Conservation (phyloP, 306 rosid genomes). For the Carpinus fangiana region DNA sequence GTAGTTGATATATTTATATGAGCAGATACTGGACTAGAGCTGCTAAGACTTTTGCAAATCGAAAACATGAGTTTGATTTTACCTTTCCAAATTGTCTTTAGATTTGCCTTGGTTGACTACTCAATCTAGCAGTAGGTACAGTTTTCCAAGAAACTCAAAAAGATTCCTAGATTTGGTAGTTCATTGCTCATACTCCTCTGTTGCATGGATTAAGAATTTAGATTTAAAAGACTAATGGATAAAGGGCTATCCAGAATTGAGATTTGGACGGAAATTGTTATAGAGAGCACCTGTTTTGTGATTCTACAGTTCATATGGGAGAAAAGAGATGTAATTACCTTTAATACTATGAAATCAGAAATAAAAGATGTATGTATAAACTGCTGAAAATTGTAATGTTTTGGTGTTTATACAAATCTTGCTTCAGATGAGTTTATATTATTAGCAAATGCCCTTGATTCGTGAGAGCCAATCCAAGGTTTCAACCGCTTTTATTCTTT, state of each 20-base stretch:
- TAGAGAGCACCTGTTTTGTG: background rate
- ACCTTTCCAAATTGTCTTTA: background rate
- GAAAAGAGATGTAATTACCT: background rate
- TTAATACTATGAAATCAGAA: background rate
- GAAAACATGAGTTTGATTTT: conserved; percentile 2
- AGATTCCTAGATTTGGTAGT: background rate
- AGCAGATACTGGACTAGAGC: background rate
- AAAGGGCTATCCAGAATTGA: background rate
- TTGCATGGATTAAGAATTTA: background rate
- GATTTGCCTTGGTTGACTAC: background rate
- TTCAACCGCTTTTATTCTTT: too few relatives aligned
- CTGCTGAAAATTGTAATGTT: background rate
- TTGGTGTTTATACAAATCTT: background rate
- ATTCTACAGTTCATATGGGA: background rate
- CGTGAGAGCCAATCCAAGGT: too few relatives aligned
- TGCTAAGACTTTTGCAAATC: background rate
- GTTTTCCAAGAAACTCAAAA: background rate
- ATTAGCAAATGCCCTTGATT: too few relatives aligned
- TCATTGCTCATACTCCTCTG: background rate
- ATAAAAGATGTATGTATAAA: background rate
- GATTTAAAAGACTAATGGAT: background rate
- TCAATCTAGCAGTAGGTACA: background rate
- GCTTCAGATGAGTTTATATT: background rate
- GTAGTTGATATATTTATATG: background rate
- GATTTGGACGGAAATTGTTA: background rate